Evolutionary conservation across 2,329 filamentous ascomycete species (phyloP), one percentile per base, ranked within the genome.

Genomic region (Diplodia seriata): DNA sequence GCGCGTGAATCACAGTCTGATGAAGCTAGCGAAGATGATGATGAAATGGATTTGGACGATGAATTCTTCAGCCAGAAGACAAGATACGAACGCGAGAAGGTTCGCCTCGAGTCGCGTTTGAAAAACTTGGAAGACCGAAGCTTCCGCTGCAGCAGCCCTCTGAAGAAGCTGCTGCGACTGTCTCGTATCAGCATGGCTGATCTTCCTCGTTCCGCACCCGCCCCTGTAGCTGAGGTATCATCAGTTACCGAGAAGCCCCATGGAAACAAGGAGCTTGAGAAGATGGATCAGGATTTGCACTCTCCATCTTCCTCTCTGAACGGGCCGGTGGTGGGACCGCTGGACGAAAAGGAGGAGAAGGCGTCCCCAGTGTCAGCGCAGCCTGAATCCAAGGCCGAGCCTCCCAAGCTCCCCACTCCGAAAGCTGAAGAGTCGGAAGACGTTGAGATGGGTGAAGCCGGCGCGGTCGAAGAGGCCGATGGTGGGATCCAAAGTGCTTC

Each of bases 31-130:
- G 82, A 81, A 26, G 77, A 79, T 51, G 82, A 84, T 23, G 82
- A 84, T 62, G 81, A 81, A 59, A 75, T 82, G 64, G 81, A 83
- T 70, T 74, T 82, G 12, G 79, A 81, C 40, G 81, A 84, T 68
- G 81, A 75, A 40, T 54, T 63, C 65, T 79, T 81, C 64, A 80
- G 80, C 9, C 77, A 82, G 38, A 79, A 83, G 72, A 80, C 79
- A 5, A 83, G 81, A 59, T 84, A 82, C 69, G 81, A 82, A 53
- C 75, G 79, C 11, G 78, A 82, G 68, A 82, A 82, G 70, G 74
- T 81, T 14, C 75, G 77, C 59, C 75, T 84, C 6, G 80, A 81
- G 70, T 75, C 80, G 4, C 79, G 80, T 69, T 76, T 80, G 65
- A 75, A 81, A 26, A 81, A 84, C 67, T 70, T 84, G 8, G 81